Evolutionary conservation across 176 grass and related monocot species (phyloP), one percentile per base, ranked within the genome.

Genomic region (Metroxylon sagu): DNA sequence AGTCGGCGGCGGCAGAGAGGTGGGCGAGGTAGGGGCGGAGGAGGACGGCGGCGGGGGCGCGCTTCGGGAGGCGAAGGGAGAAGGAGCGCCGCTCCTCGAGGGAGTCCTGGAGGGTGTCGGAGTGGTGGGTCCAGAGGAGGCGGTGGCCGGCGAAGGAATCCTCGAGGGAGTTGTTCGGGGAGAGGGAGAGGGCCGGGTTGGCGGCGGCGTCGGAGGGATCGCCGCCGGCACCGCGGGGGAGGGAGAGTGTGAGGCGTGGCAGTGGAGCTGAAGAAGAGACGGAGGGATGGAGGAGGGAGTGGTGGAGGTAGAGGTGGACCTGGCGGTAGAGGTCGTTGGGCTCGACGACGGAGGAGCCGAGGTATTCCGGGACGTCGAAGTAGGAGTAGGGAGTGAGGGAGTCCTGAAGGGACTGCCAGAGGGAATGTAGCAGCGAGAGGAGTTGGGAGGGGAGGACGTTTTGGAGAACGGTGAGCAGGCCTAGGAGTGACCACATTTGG

Each of bases 401-500:
- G 70, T 98, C 93, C 50, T 98, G 84, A 23, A 92, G 79, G 4
- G 87, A 88, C 71, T 97, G 84, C 93, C 84, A 98, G 6, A 90
- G 70, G 15, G 87, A 91, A 60, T 98, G 87, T 6, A 98, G 87
- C 5, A 88, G 78, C 31, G 84, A 73, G 62, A 98, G 87, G 15
- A 98, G 78, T 71, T 92, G 87, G 53, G 87, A 85, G 6, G 93
- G 93, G 30, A 92, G 93, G 25, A 98, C 84, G 75, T 98, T 98
- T 76, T 98, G 93, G 59, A 92, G 87, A 61, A 98, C 86, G 54
- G 93, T 98, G 28, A 98, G 81, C 56, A 98, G 79, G 50, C 93
- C 93, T n/a, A 98, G 56, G 1, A 98, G 80, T 27, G 93, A 98
- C 93, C 93, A 92, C 93, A 98, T 92, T 72, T 88, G 81, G 17